Percentiles rank a stretch among this genome's conserved stretches.
Conservation (phyloP, 768 basidiomycete genomes). For the Phanerodontia chrysosporium region DNA sequence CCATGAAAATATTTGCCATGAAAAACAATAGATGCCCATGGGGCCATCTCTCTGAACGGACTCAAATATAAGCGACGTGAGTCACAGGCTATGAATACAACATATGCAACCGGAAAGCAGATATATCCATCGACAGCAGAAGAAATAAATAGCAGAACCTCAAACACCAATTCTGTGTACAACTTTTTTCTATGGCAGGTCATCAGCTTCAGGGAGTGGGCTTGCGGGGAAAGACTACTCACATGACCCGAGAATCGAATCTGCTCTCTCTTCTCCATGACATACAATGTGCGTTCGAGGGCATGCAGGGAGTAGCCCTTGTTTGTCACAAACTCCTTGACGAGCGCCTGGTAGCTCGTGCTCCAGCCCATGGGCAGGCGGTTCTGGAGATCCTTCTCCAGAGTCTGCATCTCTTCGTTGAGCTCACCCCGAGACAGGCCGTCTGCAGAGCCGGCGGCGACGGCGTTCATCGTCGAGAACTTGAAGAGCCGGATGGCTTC, state of each 20-base stretch:
- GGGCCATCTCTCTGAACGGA: too few relatives aligned
- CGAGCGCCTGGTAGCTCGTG: slow-evolving; percentile 90
- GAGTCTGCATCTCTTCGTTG: slow-evolving; percentile 88
- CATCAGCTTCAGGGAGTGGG: not conserved
- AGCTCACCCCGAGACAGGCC: slow-evolving; percentile 88
- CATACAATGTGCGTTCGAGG: slow-evolving; percentile 83
- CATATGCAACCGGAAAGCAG: not conserved
- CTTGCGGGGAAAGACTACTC: slow-evolving; percentile 10
- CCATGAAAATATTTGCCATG: too few relatives aligned
- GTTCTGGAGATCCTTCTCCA: slow-evolving; percentile 82
- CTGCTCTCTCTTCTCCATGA: slow-evolving; percentile 95
- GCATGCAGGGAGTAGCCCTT: slow-evolving; percentile 90
- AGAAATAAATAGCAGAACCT: not conserved
- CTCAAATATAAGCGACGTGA: too few relatives aligned
- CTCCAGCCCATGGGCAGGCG: slow-evolving; percentile 93
- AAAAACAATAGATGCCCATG: too few relatives aligned
- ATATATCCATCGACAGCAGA: not conserved
- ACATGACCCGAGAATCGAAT: slow-evolving; percentile 78
- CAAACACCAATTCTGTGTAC: slow-evolving; percentile 30
- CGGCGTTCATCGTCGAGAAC: slow-evolving; percentile 98
- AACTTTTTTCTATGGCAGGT: slow-evolving; percentile 45
- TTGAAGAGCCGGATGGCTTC: slow-evolving; percentile 98
- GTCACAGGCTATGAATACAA: not conserved
- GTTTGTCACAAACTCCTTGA: slow-evolving; percentile 89
- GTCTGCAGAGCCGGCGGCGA: slow-evolving; percentile 89